Evolutionary conservation across 75 land plant genomes (phyloP).

Genomic region (Chamaecyparis obtusa): DNA sequence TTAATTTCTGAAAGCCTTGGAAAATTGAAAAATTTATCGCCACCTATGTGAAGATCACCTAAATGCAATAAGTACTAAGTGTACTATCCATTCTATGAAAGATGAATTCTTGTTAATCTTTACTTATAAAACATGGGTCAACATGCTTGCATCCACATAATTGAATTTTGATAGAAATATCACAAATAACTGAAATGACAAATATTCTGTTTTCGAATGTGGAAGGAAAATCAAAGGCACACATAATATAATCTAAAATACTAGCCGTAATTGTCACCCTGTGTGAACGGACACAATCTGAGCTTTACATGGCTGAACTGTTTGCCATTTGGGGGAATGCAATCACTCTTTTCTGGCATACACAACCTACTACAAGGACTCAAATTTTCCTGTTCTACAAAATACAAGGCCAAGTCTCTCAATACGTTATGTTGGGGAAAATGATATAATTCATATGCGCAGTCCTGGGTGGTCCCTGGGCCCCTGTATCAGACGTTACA

Average conservation of each 20-base stretch:
- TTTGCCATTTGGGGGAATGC: conserved; percentile 1
- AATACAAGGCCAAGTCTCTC: neutral
- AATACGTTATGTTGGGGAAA: neutral
- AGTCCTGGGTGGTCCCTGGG: neutral
- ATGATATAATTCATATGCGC: too few relatives aligned
- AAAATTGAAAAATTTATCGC: conserved; percentile 14
- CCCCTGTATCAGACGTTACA: neutral
- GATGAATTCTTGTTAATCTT: too few relatives aligned
- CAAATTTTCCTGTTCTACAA: neutral
- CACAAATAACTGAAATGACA: neutral
- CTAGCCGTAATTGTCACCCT: neutral
- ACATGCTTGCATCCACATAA: too few relatives aligned
- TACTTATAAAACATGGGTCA: too few relatives aligned
- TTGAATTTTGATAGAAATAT: too few relatives aligned
- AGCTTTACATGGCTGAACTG: neutral
- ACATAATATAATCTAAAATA: neutral
- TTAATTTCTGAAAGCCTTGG: conserved; percentile 44
- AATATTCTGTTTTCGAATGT: neutral
- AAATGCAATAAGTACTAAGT: too few relatives aligned
- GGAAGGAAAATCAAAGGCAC: neutral
- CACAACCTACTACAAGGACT: neutral
- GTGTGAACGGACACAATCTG: conserved; percentile 5
- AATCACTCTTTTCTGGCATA: neutral
- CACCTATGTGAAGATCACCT: too few relatives aligned
- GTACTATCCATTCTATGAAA: too few relatives aligned